These are phyloP conservation scores for Euphrasia arctica DNA, from an alignment of 305 asterid species.

Conservation along the genomic window DNA sequence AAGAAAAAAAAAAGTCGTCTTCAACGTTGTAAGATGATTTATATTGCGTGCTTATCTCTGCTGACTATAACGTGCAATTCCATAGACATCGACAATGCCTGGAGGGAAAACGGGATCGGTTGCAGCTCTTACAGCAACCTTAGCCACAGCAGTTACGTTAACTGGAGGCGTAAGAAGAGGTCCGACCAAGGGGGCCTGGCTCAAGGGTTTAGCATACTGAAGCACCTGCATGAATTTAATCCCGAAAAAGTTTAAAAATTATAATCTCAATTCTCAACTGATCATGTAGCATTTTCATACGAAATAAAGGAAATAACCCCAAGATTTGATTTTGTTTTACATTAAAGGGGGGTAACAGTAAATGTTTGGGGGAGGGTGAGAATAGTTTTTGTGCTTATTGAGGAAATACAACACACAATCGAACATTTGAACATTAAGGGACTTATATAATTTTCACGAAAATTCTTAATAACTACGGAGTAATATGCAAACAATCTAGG, in stretches of 20 bases:
- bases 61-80: conserved; percentile 65
- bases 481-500: background rate
- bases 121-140: conserved; percentile 84
- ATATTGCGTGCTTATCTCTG: conserved; percentile 38
- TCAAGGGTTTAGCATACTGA: conserved; percentile 62
- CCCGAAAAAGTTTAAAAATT: background rate
- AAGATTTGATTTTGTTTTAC: background rate
- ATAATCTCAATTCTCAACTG: background rate
- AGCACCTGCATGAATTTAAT: conserved; percentile 54
- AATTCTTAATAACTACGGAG: no score
- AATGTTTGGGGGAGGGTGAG: background rate
- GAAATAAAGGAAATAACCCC: no score
- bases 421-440: background rate
- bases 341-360: background rate
- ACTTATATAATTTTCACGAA: background rate
- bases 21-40: background rate
- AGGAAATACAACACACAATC: no score
- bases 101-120: conserved; percentile 89
- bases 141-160: conserved; percentile 70
- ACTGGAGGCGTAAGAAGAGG: conserved; percentile 84
- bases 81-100: conserved; percentile 71
- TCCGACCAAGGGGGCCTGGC: conserved; percentile 73
- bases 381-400: background rate
- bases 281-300: background rate
- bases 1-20: background rate